Percentiles rank a stretch among this genome's conserved stretches.
These are phyloP conservation scores for Saccharata proteae DNA, from an alignment of 2,329 filamentous ascomycete genomes.

Conservation along the genomic window DNA sequence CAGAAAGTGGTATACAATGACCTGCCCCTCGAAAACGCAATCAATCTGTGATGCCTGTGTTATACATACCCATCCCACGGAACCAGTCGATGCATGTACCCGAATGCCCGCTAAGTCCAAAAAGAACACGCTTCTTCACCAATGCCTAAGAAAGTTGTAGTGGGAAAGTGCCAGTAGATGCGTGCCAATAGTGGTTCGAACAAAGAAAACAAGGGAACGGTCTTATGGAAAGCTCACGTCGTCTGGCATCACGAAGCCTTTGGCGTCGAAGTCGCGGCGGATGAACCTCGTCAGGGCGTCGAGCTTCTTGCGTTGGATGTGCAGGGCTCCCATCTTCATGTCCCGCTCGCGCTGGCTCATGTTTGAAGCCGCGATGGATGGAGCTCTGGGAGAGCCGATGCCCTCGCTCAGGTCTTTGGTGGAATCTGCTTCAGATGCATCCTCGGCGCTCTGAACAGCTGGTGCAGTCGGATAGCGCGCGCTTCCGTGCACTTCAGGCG, in stretches of 20 bases:
- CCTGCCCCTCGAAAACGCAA: too few relatives aligned
- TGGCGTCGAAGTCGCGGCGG: conserved; percentile 30
- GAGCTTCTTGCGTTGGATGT: conserved; percentile 36
- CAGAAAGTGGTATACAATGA: too few relatives aligned
- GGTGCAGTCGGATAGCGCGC: conserved; percentile 22
- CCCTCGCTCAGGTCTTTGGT: conserved; percentile 5
- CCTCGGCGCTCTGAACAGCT: conserved; percentile 7
- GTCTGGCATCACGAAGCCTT: conserved; percentile 37
- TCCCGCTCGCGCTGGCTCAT: conserved; percentile 26
- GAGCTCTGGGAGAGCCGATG: conserved; percentile 6
- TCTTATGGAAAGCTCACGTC: conserved; percentile 13
- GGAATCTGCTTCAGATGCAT: conserved; percentile 10
- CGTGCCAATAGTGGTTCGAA: neutral
- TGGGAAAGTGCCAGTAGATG: too few relatives aligned
- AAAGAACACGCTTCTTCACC: too few relatives aligned
- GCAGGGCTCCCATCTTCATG: conserved; percentile 28
- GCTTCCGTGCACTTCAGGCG: conserved; percentile 30
- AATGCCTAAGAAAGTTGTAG: too few relatives aligned
- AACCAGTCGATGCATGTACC: too few relatives aligned
- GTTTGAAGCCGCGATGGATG: conserved; percentile 22
- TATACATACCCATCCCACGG: too few relatives aligned
- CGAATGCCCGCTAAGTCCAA: too few relatives aligned
- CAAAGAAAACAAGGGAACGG: neutral
- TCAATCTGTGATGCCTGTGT: too few relatives aligned
- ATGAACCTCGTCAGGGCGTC: conserved; percentile 34